These are phyloP conservation scores for Dissophora globulifera DNA, from an alignment of 192 early-diverging fungal genomes.

Conservation along the genomic window DNA sequence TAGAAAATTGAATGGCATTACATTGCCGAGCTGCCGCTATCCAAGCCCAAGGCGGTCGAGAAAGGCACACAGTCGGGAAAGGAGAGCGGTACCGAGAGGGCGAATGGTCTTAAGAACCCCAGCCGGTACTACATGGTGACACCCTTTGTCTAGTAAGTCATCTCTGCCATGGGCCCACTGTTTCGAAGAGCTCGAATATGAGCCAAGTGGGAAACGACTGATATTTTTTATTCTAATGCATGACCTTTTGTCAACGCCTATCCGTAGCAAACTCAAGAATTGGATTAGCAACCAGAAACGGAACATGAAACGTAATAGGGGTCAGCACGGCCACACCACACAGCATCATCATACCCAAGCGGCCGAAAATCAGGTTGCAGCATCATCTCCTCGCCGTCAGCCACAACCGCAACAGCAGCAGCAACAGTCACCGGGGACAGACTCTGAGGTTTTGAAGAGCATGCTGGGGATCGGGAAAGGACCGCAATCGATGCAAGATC, in stretches of 20 bases:
- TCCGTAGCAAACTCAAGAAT: constrained; percentile 40
- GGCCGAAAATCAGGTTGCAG: constrained; percentile 5
- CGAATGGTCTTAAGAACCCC: constrained; percentile 52
- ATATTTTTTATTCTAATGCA: too few relatives aligned
- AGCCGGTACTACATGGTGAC: constrained; percentile 77
- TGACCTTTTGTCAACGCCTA: too few relatives aligned
- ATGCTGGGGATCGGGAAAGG: constrained; percentile 50
- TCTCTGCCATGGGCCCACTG: too few relatives aligned
- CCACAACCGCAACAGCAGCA: constrained; percentile 3
- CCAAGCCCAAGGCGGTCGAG: constrained; percentile 49
- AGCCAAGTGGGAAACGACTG: too few relatives aligned
- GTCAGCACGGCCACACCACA: constrained; percentile 2
- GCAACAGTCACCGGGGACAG: constrained; percentile 8
- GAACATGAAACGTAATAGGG: constrained; percentile 31
- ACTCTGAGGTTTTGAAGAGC: constrained; percentile 42
- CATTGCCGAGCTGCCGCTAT: constrained; percentile 71
- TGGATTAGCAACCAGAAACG: constrained; percentile 35
- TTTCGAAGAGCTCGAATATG: too few relatives aligned
- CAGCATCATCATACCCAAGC: constrained; percentile 5
- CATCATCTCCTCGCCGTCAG: not conserved
- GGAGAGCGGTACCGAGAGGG: constrained; percentile 44
- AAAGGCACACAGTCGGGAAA: constrained; percentile 43
- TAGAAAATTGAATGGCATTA: constrained; percentile 77
- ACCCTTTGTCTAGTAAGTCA: constrained; percentile 71
- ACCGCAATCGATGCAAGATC: not conserved